Evolutionary conservation across 768 basidiomycete species (phyloP), one percentile per base, ranked within the genome.

Genomic region (Russula brevipes): DNA sequence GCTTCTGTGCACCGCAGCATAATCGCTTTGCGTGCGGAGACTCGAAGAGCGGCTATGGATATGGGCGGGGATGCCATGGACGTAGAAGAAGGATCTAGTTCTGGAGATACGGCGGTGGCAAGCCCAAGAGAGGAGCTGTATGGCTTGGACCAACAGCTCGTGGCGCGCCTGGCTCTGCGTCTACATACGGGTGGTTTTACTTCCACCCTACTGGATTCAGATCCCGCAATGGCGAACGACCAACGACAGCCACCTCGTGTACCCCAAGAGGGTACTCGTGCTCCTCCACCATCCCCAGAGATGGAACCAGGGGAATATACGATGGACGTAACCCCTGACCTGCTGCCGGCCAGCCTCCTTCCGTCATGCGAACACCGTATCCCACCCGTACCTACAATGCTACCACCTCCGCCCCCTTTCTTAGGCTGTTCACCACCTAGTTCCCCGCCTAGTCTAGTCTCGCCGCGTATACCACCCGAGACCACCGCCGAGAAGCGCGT

Each of bases 1-100:
- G 67, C 60, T n/a, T 57, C 64, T 9, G 65, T 68, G 19, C 61
- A 63, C 24, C 64, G 67, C 58, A 68, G 67, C 39, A 59, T 68
- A 38, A 39, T 54, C 16, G 64, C 64, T 5, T 52, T 65, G 35
- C 63, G 55, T 14, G 41, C 5, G 9, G 63, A 59, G 45, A 42
- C 52, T 14, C 47, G 24, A 39, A 24, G 4, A 33, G 39, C 16
- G 53, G 33, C 41, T 39, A 1, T 24, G 54, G 47, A 54, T 9
- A 19, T 24, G 24, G 35, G 30, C 24, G 24, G 38, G 7, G 58
- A 55, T 38, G 17, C 4, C 24, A 60, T 64, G 63, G 52, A 54
- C 41, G 24, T 64, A 17, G 63, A 64, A 33, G 54, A 45, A 1
- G 58, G 42, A 36, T 31, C 35, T 39, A 41, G 54, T 50, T 33